Evolutionary conservation across 805 yeast species (phyloP).

Genomic region (Spathaspora arborariae): DNA sequence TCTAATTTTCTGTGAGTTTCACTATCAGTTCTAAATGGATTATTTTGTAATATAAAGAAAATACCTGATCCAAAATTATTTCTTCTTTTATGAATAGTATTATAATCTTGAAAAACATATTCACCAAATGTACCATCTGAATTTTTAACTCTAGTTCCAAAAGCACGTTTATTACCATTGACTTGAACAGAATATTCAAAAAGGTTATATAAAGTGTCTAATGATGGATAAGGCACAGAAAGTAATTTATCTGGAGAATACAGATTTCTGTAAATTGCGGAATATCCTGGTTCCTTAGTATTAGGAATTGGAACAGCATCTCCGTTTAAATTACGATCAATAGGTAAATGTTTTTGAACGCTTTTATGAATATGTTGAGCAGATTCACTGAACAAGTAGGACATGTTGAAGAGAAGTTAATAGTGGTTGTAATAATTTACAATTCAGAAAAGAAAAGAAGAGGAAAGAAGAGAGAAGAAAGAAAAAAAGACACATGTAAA

Average conservation of each 20-base stretch:
- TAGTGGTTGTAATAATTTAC: not conserved
- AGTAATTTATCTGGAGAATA: conserved; percentile 21
- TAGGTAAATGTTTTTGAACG: conserved; percentile 9
- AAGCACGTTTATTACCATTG: conserved; percentile 36
- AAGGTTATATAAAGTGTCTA: conserved; percentile 43
- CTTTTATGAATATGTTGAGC: conserved; percentile 10
- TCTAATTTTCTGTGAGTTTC: conserved; percentile 22
- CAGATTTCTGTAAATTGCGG: conserved; percentile 28
- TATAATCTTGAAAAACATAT: conserved; percentile 26
- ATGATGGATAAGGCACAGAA: conserved; percentile 37
- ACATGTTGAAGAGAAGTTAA: not conserved
- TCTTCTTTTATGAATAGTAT: conserved; percentile 20
- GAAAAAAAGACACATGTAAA: no score
- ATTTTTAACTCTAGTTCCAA: conserved; percentile 40
- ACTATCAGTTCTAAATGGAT: conserved; percentile 26
- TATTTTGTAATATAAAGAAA: conserved; percentile 28
- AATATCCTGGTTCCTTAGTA: conserved; percentile 19
- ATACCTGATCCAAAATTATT: conserved; percentile 37
- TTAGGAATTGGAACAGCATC: conserved; percentile 15
- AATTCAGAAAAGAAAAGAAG: not conserved
- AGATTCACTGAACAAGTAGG: conserved; percentile 14
- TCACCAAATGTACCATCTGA: conserved; percentile 27
- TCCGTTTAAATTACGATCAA: conserved; percentile 6
- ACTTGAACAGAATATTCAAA: conserved; percentile 39
- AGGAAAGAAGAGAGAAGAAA: no score